Evolutionary conservation across 176 grass and related monocot genomes (phyloP), one percentile per base, ranked within the genome.

Genomic region (Bromus sterilis): DNA sequence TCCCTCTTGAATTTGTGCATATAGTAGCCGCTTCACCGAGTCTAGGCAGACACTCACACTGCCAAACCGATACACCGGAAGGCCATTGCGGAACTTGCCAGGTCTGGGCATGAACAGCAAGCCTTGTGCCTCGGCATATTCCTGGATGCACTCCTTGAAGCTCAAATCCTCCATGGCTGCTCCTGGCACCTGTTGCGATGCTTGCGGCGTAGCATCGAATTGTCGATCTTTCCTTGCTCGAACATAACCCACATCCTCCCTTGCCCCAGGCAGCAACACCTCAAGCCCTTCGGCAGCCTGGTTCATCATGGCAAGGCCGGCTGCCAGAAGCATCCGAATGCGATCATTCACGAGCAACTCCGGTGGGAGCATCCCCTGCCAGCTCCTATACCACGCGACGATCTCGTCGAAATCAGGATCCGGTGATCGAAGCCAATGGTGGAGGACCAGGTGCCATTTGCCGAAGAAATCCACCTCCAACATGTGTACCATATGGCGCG

Each of bases 301-400:
- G 80, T 89, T 87, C 91, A 97, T 97, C 94, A 93, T 97, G 81
- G 86, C 91, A 56, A 97, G 87, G n/a, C 94, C 89, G 34, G 84
- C 58, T 18, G 62, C 89, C 26, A 97, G 41, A 37, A 93, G 79
- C 78, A 86, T 79, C 18, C 86, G 57, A 64, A 97, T 85, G 36
- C 91, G 84, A 75, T 91, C 84, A 75, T 91, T 89, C 29, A 89
- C 89, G 20, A 91, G 88, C 59, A 97, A 86, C 44, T 97, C 89
- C 16, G 83, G 61, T 3, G 89, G 94, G 7, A 97, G 93, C 58
- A 83, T 66, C 0, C 71, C 79, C 62, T 87, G 93, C 94, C 91
- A 97, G 29, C 91, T 88, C 73, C 83, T 87, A 42, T 97, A 97
- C 94, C 94, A 93, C 63, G 89, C 85, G 80, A 84, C 84, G 46